Evolutionary conservation across 352 stramenopile species (phyloP).

Genomic region (Globisporangium solare): DNA sequence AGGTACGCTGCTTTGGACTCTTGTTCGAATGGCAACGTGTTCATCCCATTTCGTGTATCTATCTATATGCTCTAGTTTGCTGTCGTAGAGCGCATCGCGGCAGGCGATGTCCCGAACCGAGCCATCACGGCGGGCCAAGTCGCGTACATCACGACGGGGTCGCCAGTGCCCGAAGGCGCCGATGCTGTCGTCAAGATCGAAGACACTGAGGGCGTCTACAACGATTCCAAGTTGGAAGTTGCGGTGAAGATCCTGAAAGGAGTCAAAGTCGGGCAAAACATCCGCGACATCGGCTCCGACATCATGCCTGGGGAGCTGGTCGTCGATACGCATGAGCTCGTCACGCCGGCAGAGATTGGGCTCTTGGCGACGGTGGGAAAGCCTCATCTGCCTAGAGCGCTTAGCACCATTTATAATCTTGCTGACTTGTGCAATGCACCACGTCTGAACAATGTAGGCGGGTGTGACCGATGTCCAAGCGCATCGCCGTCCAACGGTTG

Average conservation of each 20-base stretch:
- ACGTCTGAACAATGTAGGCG: conserved; percentile 22
- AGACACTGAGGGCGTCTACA: conserved; percentile 70
- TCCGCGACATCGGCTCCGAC: conserved; percentile 91
- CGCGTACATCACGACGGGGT: conserved; percentile 95
- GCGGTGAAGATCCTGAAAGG: conserved; percentile 61
- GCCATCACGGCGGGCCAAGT: conserved; percentile 46
- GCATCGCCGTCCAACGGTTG: conserved; percentile 72
- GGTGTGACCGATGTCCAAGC: conserved; percentile 73
- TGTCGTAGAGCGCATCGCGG: conserved; percentile 63
- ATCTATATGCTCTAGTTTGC: conserved; percentile 37
- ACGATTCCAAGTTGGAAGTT: conserved; percentile 25
- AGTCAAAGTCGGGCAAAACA: conserved; percentile 55
- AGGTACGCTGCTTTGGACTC: conserved; percentile 18
- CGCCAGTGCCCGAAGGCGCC: conserved; percentile 82
- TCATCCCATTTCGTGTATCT: background rate
- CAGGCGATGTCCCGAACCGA: conserved; percentile 42
- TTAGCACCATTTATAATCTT: background rate
- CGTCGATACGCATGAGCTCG: conserved; percentile 56
- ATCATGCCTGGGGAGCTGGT: conserved; percentile 78
- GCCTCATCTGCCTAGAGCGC: no score
- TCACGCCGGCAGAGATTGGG: conserved; percentile 89
- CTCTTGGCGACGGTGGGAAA: conserved; percentile 84
- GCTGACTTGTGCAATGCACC: no score
- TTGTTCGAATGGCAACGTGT: background rate
- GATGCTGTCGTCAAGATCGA: conserved; percentile 95